phyloP scores from a whole-genome alignment of 1,139 yeast genomes.

The Nakaseomyces kungkrabaensis region DNA sequence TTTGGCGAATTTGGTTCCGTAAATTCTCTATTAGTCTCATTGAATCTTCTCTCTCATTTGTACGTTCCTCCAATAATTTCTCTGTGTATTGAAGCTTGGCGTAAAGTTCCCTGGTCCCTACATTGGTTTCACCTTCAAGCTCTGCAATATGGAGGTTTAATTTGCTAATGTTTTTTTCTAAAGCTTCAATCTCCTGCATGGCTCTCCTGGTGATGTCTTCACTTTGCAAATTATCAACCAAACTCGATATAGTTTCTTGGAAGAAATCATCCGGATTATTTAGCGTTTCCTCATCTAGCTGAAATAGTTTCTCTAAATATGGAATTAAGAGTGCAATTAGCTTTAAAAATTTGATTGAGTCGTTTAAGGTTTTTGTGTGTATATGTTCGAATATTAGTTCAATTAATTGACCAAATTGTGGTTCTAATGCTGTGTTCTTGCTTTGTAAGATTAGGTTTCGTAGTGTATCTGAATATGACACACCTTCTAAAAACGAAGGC shows the following conservation, averaged over 20 bases:
- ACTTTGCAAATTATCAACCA: conserved; percentile 64
- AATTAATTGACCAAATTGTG: conserved; percentile 16
- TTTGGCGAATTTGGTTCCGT: conserved; percentile 48
- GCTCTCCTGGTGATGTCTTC: conserved; percentile 81
- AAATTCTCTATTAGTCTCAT: conserved; percentile 20
- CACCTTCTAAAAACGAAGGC: conserved; percentile 4
- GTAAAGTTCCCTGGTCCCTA: conserved; percentile 49
- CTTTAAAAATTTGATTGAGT: conserved; percentile 26
- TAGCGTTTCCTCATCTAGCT: conserved; percentile 45
- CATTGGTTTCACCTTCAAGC: conserved; percentile 52
- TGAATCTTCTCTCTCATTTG: conserved; percentile 48
- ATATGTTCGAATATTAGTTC: conserved; percentile 15
- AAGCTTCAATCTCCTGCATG: conserved; percentile 52
- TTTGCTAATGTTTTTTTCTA: conserved; percentile 46
- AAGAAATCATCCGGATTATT: conserved; percentile 41
- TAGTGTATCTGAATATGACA: conserved; percentile 16
- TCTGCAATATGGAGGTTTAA: conserved; percentile 38
- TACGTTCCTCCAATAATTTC: conserved; percentile 44
- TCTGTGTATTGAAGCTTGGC: conserved; percentile 58
- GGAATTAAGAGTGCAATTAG: not conserved
- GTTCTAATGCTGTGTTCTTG: conserved; percentile 20
- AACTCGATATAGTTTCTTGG: conserved; percentile 62
- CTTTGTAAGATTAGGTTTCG: conserved; percentile 15
- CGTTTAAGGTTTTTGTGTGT: conserved; percentile 24
- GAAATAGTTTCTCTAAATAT: conserved; percentile 29